Conservation (phyloP, 2,329 filamentous ascomycete species). For the Parascedosporium putredinis region DNA sequence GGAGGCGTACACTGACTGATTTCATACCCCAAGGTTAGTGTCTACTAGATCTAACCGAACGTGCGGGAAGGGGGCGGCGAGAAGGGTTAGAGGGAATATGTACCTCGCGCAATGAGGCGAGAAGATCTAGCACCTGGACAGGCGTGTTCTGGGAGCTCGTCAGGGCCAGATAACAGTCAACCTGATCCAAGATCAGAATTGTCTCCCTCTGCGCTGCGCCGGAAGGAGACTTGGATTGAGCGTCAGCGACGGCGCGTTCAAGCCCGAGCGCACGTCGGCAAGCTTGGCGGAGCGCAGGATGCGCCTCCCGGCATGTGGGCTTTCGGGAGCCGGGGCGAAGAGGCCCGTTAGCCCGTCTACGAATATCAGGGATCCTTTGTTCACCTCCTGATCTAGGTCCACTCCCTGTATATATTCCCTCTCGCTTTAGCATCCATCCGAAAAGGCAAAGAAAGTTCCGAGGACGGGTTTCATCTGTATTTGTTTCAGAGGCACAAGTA, state of each 20-base stretch:
- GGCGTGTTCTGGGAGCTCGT: conserved; percentile 23
- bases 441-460: too few species aligned
- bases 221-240: conserved; percentile 8
- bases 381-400: conserved; percentile 52
- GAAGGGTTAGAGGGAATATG: conserved; percentile 13
- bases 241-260: conserved; percentile 25
- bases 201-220: conserved; percentile 31
- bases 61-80: neutral
- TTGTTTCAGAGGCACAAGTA: too few species aligned
- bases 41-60: neutral
- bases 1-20: conserved; percentile 53
- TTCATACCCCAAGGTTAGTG: conserved; percentile 26
- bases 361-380: conserved; percentile 54
- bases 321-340: conserved; percentile 23
- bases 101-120: conserved; percentile 55
- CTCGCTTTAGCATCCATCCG: neutral
- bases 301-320: conserved; percentile 11
- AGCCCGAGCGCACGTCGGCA: conserved; percentile 28
- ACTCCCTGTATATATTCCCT: conserved; percentile 40
- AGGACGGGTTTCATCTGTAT: too few species aligned
- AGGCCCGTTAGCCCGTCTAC: conserved; percentile 63
- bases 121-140: conserved; percentile 38
- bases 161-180: conserved; percentile 54
- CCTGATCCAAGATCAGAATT: conserved; percentile 55
- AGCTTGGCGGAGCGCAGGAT: conserved; percentile 13